Evolutionary conservation across 352 stramenopile genomes (phyloP), one percentile per base, ranked within the genome.

Genomic region (Pythium coloratum): DNA sequence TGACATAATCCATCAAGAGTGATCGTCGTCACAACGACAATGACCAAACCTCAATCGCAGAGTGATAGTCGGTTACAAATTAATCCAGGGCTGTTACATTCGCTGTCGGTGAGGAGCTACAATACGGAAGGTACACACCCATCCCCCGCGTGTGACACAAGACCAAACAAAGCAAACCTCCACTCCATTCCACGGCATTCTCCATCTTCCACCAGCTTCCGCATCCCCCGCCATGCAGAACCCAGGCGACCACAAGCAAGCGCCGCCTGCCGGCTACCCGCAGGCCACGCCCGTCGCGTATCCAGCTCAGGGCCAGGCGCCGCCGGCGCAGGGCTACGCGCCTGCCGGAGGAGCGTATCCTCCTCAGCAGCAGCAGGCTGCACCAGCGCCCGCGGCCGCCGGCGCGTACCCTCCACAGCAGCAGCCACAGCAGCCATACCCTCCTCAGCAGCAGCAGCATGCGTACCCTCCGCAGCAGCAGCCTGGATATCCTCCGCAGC

Each of bases 351-450:
- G 40, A 8, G 57, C 53, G 6, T 62, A 70, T 20, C 58, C 58
- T 38, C 58, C 49, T 7, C 49, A 55, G 49, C 49, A 55, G 18
- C 49, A 55, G 24, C 49, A 55, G 49, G 20, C 20, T 24, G 20
- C 20, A 24, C 49, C 10, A 55, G 24, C 49, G 55, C 54, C 62
- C 20, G 51, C 61, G 6, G 20, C 20, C 20, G 42, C 53, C 18
- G 32, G 61, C 12, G 63, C 36, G 28, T 70, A 70, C 34, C 64
- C 64, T 3, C 56, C 38, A 30, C 65, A 71, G 49, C 65, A 71
- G 49, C 67, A 59, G 34, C 44, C 50, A 38, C 24, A 66, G 30
- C 65, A 67, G 26, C 65, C 57, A 36, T 55, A 58, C 36, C 63
- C 34, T n/a, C 54, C 32, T 2, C 70, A 70, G 44, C 70, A 76